Evolutionary conservation across 495 filamentous ascomycete species (phyloP), one percentile per base, ranked within the genome.

Genomic region (Penicillium dipodomyicola): DNA sequence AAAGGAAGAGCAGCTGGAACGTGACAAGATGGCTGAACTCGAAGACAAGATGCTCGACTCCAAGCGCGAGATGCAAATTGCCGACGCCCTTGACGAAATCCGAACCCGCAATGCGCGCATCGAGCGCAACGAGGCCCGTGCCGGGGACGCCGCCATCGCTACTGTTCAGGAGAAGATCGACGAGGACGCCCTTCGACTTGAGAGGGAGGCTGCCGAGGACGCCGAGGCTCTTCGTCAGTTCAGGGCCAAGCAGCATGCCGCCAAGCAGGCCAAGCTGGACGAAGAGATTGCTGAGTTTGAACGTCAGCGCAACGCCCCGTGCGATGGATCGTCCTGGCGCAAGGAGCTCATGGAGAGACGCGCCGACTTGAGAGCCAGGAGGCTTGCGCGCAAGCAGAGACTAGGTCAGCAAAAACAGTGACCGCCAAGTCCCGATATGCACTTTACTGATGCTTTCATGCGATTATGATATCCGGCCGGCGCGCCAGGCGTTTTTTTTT

Each of bases 31-130:
- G 89, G 82, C 83, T 19, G 88, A 89, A 65, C 67, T 93, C 59
- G 89, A 92, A 70, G 81, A 83, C 51, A 92, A 92, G 72, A 96
- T 91, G 54, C 73, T 86, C 27, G 95, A 99, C 70, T 90, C 91
- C n/a, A 96, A 94, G 78, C 78, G 87, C 53, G 95, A 97, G 76
- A 97, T 99, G 95, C 88, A 86, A 46, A 88, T 97, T 62, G 95
- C 95, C 35, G 95, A 99, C 77, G 91, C 91, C 30, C 73, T 99
- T 60, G 95, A 99, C 72, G 92, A 97, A 75, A 97, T 97, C 45
- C 78, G 94, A 55, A 91, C 85, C 39, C 73, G 93, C 61, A 99
- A 97, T 77, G 95, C 94, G 17, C 80, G 91, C 61, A 82, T 92
- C 25, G 89, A 92, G 72, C 79, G 87, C 62, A 86, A 84, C 52